phyloP scores from a whole-genome alignment of 2,329 filamentous ascomycete genomes.

The Fusarium odoratissimum region DNA sequence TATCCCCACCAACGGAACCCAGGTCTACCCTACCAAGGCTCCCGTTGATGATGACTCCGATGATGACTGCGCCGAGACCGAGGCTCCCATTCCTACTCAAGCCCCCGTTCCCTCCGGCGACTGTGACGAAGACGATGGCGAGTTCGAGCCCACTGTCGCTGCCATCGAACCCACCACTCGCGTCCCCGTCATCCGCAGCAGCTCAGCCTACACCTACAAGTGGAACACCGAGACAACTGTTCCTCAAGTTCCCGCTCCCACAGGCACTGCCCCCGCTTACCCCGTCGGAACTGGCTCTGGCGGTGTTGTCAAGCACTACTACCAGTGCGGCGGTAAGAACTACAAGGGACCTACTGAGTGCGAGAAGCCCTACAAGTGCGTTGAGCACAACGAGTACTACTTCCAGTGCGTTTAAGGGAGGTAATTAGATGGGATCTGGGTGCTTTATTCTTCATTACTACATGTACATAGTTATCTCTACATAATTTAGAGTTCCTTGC shows the following conservation, averaged over 20 bases:
- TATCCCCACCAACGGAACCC: slow-evolving; percentile 32
- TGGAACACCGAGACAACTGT: slow-evolving; percentile 38
- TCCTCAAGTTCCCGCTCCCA: slow-evolving; percentile 5
- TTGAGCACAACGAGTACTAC: slow-evolving; percentile 37
- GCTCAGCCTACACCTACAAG: slow-evolving; percentile 25
- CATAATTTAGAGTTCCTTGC: slow-evolving; percentile 26
- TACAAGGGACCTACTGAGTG: slow-evolving; percentile 37
- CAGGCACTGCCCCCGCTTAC: slow-evolving; percentile 23
- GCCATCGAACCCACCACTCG: slow-evolving; percentile 6
- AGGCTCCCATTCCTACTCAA: background rate
- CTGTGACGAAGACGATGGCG: background rate
- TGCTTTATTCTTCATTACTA: slow-evolving; percentile 9
- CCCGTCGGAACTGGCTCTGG: slow-evolving; percentile 26
- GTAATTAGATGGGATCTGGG: background rate
- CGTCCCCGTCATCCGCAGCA: slow-evolving; percentile 39
- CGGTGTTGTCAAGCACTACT: slow-evolving; percentile 25
- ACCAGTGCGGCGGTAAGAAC: slow-evolving; percentile 40
- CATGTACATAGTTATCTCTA: slow-evolving; percentile 37
- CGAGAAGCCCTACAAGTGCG: slow-evolving; percentile 35
- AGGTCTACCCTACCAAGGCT: slow-evolving; percentile 14
- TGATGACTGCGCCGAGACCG: slow-evolving; percentile 18
- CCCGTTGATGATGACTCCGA: slow-evolving; percentile 3
- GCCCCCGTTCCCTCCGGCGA: background rate
- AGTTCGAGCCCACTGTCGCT: slow-evolving; percentile 5
- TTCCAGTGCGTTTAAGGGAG: slow-evolving; percentile 32